Base-by-base conservation (phyloP, 1,284 basidiomycete species). In the Caloboletus firmus region DNA sequence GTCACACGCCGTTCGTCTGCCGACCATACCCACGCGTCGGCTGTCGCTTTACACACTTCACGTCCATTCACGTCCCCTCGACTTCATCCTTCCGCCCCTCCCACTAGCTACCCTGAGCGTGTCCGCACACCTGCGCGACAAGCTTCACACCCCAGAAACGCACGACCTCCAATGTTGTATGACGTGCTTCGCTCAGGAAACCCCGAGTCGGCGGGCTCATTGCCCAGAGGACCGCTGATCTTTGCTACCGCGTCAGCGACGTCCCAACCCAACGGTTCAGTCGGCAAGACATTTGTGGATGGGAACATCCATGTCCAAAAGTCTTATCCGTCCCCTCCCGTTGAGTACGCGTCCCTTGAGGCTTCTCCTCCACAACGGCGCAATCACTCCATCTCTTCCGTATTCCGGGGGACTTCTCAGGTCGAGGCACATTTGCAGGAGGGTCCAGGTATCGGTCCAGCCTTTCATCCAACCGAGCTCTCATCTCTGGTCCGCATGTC, bases 201-300 rank as follows among this genome's bases (percentile, higher is more conserved):
- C 31, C 8, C 56, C 15, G 57, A 58, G 4, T n/a, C 39, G n/a
- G 32, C 43, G 0, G n/a, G 48, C 5, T 56, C 61, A 1, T n/a
- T 67, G 8, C 64, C 62, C 36, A 73, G 64, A 24, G 75, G 74
- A 5, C 77, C 76, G 0, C 64, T 78, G 6, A 78, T 77, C 15
- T 77, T 78, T 28, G 41, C 72, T 2, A 71, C 76, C 15, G 69
- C 66, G 67, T 59, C 69, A 5, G 42, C 64, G 12, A 37, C 52
- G 7, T 34, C 34, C 10, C 52, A 50, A 9, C 32, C 42, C 28
- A 24, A 26, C 43, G 39, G 34, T n/a, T 15, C 35, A 6, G 35
- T 39, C 18, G 39, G 22, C 24, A 46, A 49, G n/a, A 24, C 48
- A 0, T 32, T 49, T 36, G 15, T 35, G 18, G 45, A 55, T 22